Evolutionary conservation across 768 basidiomycete species (phyloP).

Genomic region (Hypsizygus marmoreus): DNA sequence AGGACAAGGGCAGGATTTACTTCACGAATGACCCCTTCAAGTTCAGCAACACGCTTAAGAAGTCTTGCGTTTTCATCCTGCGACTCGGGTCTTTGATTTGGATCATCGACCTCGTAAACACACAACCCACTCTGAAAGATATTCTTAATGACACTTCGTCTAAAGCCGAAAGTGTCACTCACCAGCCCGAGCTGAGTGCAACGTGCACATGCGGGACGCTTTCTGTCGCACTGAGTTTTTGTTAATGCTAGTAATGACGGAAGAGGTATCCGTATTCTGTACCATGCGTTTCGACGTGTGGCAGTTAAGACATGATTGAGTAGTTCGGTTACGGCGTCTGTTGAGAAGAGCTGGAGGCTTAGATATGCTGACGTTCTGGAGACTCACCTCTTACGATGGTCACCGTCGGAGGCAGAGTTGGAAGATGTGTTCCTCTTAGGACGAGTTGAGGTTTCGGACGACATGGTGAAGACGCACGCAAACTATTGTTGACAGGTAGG

Average conservation of each 20-base stretch:
- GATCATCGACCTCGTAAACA: constrained; percentile 84
- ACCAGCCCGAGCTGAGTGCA: constrained; percentile 55
- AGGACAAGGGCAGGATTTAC: constrained; percentile 37
- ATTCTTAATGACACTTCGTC: constrained; percentile 1
- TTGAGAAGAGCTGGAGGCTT: constrained; percentile 25
- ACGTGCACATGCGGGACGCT: constrained; percentile 50
- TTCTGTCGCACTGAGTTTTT: constrained; percentile 44
- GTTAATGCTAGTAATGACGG: not conserved
- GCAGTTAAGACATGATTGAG: constrained; percentile 73
- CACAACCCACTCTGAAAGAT: constrained; percentile 71
- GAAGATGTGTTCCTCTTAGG: constrained; percentile 30
- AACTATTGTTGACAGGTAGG: constrained; percentile 15
- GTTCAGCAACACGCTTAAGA: constrained; percentile 75
- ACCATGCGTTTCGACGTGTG: constrained; percentile 78
- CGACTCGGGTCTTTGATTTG: constrained; percentile 51
- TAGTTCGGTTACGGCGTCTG: constrained; percentile 69
- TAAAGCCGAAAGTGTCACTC: constrained; percentile 10
- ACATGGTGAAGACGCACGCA: constrained; percentile 23
- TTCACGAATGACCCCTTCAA: constrained; percentile 85
- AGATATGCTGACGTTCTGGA: constrained; percentile 2
- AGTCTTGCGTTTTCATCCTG: constrained; percentile 69
- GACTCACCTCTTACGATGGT: constrained; percentile 53
- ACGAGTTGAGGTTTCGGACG: constrained; percentile 28
- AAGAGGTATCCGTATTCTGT: constrained; percentile 14
- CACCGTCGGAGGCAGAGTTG: constrained; percentile 43